Evolutionary conservation across 805 yeast genomes (phyloP), one percentile per base, ranked within the genome.

Genomic region (Candida taoyuanica): DNA sequence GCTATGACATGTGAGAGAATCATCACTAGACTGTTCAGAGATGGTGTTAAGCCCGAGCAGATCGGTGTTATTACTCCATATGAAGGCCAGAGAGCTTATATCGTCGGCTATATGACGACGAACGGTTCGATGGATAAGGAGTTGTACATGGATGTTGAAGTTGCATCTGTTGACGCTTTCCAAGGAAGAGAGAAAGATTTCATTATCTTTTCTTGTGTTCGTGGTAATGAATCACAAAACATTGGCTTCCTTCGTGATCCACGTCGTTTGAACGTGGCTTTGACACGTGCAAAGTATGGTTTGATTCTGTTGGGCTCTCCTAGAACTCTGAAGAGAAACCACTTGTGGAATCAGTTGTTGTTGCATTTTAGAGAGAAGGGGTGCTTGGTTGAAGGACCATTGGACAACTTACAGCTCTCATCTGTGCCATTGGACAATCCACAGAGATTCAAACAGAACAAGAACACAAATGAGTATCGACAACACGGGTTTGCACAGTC

Each of bases 31-130:
- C 66, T 87, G 35, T 82, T 87, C 56, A 73, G 70, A 46, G 88
- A 84, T 46, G 96, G 95, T 15, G 74, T 89, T 11, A 60, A 68
- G 34, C 91, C 96, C 0, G 70, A 70, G 17, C 91, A 86, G 57
- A 89, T 89, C 55, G 97, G 97, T 58, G 83, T 89, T 28, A 81
- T 89, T 40, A 89, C 97, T 5, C 97, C 97, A 0, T 89, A 89
- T 60, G 95, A 87, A 59, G 97, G 96, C 24, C 97, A 89, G 63
- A 68, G 96, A 44, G 85, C 89, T 0, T 88, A 81, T 56, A 65
- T 89, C 36, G 73, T 78, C 8, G 88, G 81, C 53, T 84, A 84
- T 59, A 77, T 89, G 86, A 74, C 75, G 50, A 60, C 78, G 67
- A 80, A 79, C 50, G 84, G 89, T 21, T 63, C 85, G 0, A 56